Evolutionary conservation across 2,329 filamentous ascomycete genomes (phyloP).

Genomic region (Fusarium secorum): DNA sequence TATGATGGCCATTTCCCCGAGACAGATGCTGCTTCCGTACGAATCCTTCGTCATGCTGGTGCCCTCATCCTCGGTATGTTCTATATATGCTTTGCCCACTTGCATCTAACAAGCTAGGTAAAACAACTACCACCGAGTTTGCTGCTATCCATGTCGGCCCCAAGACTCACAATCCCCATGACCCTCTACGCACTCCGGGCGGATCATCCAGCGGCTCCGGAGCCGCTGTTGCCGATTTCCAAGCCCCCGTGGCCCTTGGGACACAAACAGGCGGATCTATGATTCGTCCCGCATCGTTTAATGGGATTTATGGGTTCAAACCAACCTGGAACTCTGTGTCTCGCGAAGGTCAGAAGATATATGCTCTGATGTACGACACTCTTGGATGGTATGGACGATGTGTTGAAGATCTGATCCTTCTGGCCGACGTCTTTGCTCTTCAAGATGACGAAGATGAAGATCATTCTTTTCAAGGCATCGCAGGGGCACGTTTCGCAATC

Average conservation of each 20-base stretch:
- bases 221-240: conserved; percentile 71
- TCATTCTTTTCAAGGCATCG: conserved; percentile 48
- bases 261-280: conserved; percentile 73
- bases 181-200: conserved; percentile 69
- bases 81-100: neutral
- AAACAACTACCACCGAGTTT: conserved; percentile 68
- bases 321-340: conserved; percentile 72
- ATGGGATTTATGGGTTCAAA: conserved; percentile 72
- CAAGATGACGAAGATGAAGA: conserved; percentile 55
- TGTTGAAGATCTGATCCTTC: conserved; percentile 65
- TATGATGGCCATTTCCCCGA: conserved; percentile 56
- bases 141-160: conserved; percentile 63
- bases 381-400: conserved; percentile 67
- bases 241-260: conserved; percentile 67
- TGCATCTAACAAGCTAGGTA: conserved; percentile 17
- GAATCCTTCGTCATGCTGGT: conserved; percentile 61
- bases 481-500: conserved; percentile 63
- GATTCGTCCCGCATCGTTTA: conserved; percentile 71
- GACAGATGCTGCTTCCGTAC: conserved; percentile 62
- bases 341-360: conserved; percentile 68
- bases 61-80: conserved; percentile 59
- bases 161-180: conserved; percentile 69
- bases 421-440: conserved; percentile 64
- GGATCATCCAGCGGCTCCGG: conserved; percentile 74
- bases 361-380: conserved; percentile 68